phyloP scores from a whole-genome alignment of 805 yeast genomes.

The Candida xyloterini region DNA sequence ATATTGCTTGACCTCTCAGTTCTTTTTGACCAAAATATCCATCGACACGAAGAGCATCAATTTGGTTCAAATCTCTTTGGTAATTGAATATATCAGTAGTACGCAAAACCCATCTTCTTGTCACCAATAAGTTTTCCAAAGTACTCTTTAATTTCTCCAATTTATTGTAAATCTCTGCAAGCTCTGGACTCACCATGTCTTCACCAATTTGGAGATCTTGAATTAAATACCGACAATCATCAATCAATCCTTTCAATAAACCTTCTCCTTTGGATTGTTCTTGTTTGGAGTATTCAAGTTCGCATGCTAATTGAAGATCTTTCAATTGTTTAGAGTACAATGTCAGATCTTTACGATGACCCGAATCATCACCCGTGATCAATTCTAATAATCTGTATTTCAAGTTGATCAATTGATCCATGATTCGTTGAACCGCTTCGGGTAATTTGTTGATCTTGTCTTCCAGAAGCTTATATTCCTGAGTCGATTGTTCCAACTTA shows the following conservation, averaged over 20 bases:
- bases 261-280: conserved; percentile 34
- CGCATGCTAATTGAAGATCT: conserved; percentile 25
- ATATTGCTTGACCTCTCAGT: conserved; percentile 56
- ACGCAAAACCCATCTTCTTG: conserved; percentile 96
- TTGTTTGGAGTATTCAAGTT: conserved; percentile 17
- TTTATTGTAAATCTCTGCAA: conserved; percentile 59
- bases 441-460: conserved; percentile 52
- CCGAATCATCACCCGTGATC: conserved; percentile 37
- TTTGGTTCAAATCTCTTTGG: conserved; percentile 67
- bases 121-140: conserved; percentile 78
- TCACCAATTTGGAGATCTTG: conserved; percentile 59
- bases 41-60: conserved; percentile 68
- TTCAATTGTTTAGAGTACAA: conserved; percentile 19
- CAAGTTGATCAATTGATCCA: conserved; percentile 59
- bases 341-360: conserved; percentile 18
- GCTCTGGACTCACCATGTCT: conserved; percentile 44
- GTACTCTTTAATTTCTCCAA: conserved; percentile 65
- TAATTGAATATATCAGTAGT: conserved; percentile 89
- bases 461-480: conserved; percentile 55
- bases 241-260: conserved; percentile 70
- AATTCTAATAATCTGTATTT: conserved; percentile 59
- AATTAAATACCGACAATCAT: conserved; percentile 75
- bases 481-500: conserved; percentile 62
- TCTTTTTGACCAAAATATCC: conserved; percentile 48
- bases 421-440: conserved; percentile 45